Evolutionary conservation across 768 basidiomycete species (phyloP).

Genomic region (Rossbeevera mucosa): DNA sequence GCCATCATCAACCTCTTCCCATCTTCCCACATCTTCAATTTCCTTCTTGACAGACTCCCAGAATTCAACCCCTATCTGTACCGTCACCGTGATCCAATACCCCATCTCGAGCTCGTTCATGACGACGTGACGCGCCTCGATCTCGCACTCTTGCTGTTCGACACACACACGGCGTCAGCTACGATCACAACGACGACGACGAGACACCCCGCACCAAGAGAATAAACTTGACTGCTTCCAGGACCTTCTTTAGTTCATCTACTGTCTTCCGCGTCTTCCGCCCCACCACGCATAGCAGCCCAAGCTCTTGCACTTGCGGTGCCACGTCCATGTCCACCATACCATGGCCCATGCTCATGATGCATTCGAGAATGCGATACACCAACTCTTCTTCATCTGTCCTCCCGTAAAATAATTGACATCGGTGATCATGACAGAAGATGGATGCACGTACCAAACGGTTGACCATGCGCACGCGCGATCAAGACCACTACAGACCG

Average conservation of each 20-base stretch:
- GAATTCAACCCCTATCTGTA: background rate
- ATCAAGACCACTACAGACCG: slow-evolving; percentile 6
- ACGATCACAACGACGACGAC: background rate
- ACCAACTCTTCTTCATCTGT: slow-evolving; percentile 10
- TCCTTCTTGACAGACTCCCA: background rate
- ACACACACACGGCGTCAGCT: too few relatives aligned
- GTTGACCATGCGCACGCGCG: background rate
- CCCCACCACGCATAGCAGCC: slow-evolving; percentile 5
- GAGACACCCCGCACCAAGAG: slow-evolving; percentile 10
- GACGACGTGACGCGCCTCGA: background rate
- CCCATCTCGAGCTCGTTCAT: slow-evolving; percentile 16
- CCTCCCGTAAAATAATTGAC: background rate
- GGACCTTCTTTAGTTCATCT: background rate
- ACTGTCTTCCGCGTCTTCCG: slow-evolving; percentile 3
- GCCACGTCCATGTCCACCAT: background rate
- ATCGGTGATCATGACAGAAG: background rate
- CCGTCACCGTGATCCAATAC: slow-evolving; percentile 10
- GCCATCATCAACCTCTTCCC: background rate
- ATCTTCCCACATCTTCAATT: background rate
- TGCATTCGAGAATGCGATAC: slow-evolving; percentile 4
- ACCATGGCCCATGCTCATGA: slow-evolving; percentile 5
- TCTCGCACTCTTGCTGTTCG: background rate
- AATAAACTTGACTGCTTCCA: background rate
- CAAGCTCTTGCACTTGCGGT: slow-evolving; percentile 9
- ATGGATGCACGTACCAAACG: slow-evolving; percentile 11